phyloP scores from a whole-genome alignment of 495 filamentous ascomycete genomes.

The Hyphodiscus hymeniophilus region DNA sequence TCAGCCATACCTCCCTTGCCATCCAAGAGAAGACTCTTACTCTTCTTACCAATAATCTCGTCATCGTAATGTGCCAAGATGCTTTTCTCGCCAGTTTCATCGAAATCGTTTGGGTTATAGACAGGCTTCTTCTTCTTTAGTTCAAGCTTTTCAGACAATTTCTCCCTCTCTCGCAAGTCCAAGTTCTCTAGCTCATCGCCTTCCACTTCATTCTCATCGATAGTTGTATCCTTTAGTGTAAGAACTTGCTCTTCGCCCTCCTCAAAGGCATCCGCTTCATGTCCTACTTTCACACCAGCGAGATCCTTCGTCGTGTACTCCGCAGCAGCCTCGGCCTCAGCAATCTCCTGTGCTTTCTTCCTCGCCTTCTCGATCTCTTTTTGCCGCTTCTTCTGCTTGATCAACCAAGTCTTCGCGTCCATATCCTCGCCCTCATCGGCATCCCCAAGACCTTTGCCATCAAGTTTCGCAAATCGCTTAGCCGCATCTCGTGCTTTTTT shows the following conservation, averaged over 20 bases:
- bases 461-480: conserved; percentile 60
- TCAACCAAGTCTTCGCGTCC: conserved; percentile 78
- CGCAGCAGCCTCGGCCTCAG: conserved; percentile 37
- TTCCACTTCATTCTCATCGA: conserved; percentile 80
- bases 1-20: conserved; percentile 61
- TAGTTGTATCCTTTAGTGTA: conserved; percentile 81
- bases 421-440: conserved; percentile 56
- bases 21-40: conserved; percentile 80
- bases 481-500: conserved; percentile 83
- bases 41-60: conserved; percentile 87
- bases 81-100: conserved; percentile 47
- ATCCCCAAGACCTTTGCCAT: conserved; percentile 75
- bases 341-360: conserved; percentile 68
- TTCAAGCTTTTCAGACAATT: conserved; percentile 64
- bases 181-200: conserved; percentile 87
- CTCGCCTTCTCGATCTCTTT: conserved; percentile 77
- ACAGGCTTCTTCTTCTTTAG: conserved; percentile 87
- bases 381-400: conserved; percentile 79
- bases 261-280: conserved; percentile 69
- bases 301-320: conserved; percentile 79
- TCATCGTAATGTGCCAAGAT: conserved; percentile 90
- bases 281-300: conserved; percentile 83
- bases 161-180: conserved; percentile 71
- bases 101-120: conserved; percentile 73
- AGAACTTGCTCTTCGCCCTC: conserved; percentile 77